Evolutionary conservation across 805 yeast species (phyloP), one percentile per base, ranked within the genome.

Genomic region (Metschnikowia kunwiensis): DNA sequence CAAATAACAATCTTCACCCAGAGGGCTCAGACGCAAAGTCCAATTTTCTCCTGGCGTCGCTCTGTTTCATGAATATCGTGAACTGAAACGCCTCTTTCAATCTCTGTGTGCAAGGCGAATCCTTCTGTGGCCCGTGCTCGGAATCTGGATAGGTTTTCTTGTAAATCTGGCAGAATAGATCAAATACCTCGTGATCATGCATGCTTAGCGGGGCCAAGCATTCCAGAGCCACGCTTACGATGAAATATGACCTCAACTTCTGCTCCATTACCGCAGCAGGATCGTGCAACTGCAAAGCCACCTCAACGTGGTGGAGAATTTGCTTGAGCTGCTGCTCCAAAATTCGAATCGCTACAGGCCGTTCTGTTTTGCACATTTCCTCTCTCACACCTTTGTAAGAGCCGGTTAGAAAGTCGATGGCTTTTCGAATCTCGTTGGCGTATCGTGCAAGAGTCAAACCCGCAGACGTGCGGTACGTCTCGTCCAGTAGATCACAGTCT

Each of bases 211-310:
- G 36, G 5, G 27, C 17, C 9, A 33, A 15, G 11, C 36, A 14
- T 12, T 26, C 36, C 5, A 23, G 25, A 5, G 36, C 36, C 14
- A 33, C 7, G n/a, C 17, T 33, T 13, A 33, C 31, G n/a, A 26
- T 12, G 10, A 33, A 33, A 5, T 33, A 33, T 10, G 31, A 18
- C 5, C 31, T 31, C 36, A 31, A 33, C 10, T 33, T 33, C 16
- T 33, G 36, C 22, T 33, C 36, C 31, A 33, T 24, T 2, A 33
- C 16, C 3, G 31, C 36, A 2, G 36, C 36, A 2, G 7, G 13
- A 10, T 32, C 26, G 7, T 26, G 24, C 11, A 21, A 25, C 6
- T 32, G 24, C 16, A 19, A 24, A 5, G 36, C 36, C 6, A 14
- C 16, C 5, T 20, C 30, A 25, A 26, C 19, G 9, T 20, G 19